phyloP scores from a whole-genome alignment of 2,329 filamentous ascomycete genomes.

The Penicillium sumatraense region DNA sequence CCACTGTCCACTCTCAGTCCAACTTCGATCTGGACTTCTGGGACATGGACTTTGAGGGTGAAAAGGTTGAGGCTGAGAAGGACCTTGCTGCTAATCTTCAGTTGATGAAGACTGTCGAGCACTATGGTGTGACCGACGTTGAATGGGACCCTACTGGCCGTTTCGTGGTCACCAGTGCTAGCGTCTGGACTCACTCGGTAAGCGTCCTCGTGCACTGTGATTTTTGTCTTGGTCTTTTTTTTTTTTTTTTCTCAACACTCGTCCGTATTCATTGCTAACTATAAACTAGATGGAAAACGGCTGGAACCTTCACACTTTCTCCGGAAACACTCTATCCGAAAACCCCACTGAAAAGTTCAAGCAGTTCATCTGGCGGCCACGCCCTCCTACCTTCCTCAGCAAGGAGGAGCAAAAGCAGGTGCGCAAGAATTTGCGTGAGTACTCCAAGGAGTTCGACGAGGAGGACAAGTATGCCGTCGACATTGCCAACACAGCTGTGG shows the following conservation, averaged over 20 bases:
- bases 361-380: slow-evolving; percentile 93
- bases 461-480: slow-evolving; percentile 92
- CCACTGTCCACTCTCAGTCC: slow-evolving; percentile 89
- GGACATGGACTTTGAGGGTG: slow-evolving; percentile 96
- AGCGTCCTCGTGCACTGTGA: slow-evolving; percentile 44
- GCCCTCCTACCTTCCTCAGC: slow-evolving; percentile 84
- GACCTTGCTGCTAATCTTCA: slow-evolving; percentile 93
- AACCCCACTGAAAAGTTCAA: slow-evolving; percentile 96
- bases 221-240: too few relatives aligned
- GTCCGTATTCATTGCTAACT: slow-evolving; percentile 25
- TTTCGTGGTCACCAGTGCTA: slow-evolving; percentile 91
- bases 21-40: slow-evolving; percentile 97
- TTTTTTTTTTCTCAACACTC: slow-evolving; percentile 5
- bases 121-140: slow-evolving; percentile 96
- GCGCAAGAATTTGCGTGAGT: slow-evolving; percentile 97
- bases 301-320: slow-evolving; percentile 98
- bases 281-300: slow-evolving; percentile 89
- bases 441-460: slow-evolving; percentile 92
- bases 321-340: slow-evolving; percentile 84
- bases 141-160: slow-evolving; percentile 98
- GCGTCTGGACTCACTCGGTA: slow-evolving; percentile 94
- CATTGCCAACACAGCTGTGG: slow-evolving; percentile 89
- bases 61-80: slow-evolving; percentile 91
- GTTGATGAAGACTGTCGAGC: slow-evolving; percentile 89
- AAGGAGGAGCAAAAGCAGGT: slow-evolving; percentile 98